These are phyloP conservation scores for Halophytophthora polymorphica DNA, from an alignment of 352 stramenopile genomes.

Conservation along the genomic window DNA sequence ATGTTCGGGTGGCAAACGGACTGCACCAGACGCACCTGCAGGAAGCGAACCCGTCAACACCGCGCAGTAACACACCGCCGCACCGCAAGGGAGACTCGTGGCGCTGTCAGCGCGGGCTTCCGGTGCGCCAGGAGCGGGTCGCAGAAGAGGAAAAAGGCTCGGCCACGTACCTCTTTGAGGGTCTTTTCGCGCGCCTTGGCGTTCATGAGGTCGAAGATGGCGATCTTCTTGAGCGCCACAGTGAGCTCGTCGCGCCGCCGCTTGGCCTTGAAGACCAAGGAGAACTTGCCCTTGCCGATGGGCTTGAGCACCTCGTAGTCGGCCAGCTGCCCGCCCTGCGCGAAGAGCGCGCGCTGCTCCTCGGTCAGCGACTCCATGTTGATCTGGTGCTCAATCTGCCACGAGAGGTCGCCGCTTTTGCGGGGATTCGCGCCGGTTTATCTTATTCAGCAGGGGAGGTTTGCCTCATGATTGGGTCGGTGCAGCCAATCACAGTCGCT, in stretches of 20 bases:
- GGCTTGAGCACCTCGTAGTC: constrained; percentile 86
- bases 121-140: too few species aligned
- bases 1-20: constrained; percentile 89
- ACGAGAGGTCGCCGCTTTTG: too few species aligned
- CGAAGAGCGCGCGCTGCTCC: constrained; percentile 69
- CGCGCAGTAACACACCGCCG: constrained; percentile 8
- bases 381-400: background rate
- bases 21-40: constrained; percentile 82
- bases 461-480: too few species aligned
- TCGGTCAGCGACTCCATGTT: constrained; percentile 75
- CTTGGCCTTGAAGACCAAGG: constrained; percentile 87
- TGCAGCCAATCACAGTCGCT: too few species aligned
- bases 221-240: constrained; percentile 94
- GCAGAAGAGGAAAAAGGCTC: constrained; percentile 1
- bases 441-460: too few species aligned
- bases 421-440: too few species aligned
- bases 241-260: constrained; percentile 56
- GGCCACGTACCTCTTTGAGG: constrained; percentile 63
- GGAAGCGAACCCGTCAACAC: background rate
- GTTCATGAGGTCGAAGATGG: constrained; percentile 91
- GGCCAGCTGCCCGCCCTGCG: constrained; percentile 39
- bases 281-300: constrained; percentile 93
- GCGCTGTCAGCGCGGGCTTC: background rate
- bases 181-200: constrained; percentile 88
- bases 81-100: background rate